Base-by-base conservation (phyloP, 306 rosid genomes). In the Fragaria vesca region DNA sequence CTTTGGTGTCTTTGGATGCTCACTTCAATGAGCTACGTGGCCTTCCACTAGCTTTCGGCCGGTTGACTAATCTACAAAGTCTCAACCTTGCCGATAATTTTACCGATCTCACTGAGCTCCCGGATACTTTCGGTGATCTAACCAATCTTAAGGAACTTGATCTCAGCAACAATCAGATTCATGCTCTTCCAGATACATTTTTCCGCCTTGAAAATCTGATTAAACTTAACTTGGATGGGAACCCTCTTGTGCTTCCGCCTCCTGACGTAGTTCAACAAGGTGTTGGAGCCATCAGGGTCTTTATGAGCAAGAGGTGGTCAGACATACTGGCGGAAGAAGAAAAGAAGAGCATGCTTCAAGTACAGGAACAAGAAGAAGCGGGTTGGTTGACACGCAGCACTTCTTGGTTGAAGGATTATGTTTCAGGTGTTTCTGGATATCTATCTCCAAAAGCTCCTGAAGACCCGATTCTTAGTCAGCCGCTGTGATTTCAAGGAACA, bases 101-200 rank as follows among this genome's bases (percentile, higher is more conserved):
- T 79, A 96, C 81, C 66, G 99, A 96, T 80, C 87, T 96, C 24
- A 70, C 50, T 30, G 96, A 90, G 87, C 89, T 96, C 71, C 99
- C 99, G 0, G 91, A 90, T 47, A 87, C 98, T 16, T 82, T 96
- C 75, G 94, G 97, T 70, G 99, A 96, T 71, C 80, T 96, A 80
- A 81, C 48, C 80, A 88, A 74, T 88, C 98, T 96, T 71, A 88
- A 74, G 86, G 99, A 96, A 60, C 86, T 96, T 78, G 99, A 96
- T 76, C 89, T 96, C 79, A 88, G 99, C 88, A 96, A 96, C 86
- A 93, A 96, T 81, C 99, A 96, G 86, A 87, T 96, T 76, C 93
- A 83, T 62, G 87, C 91, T 45, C 93, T 96, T 71, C 99, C 99
- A 13, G 90, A 88, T 60, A 87, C 99, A 57, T 93, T 96, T 66